These are phyloP conservation scores for Austropuccinia psidii DNA, from an alignment of 1,284 basidiomycete species.

Conservation along the genomic window DNA sequence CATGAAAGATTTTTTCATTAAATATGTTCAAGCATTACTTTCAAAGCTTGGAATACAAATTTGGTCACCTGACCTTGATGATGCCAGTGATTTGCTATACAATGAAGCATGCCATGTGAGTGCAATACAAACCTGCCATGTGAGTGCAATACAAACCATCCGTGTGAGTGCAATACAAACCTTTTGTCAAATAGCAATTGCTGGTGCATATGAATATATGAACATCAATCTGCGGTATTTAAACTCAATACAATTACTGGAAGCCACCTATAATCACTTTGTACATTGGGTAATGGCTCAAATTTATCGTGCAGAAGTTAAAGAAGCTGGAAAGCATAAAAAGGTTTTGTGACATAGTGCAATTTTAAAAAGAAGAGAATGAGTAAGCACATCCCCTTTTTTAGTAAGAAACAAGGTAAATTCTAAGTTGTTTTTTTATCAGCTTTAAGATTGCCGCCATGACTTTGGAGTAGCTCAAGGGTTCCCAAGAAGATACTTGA, in stretches of 20 bases:
- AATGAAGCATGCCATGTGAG: constrained; percentile 1
- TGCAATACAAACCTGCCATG: not conserved
- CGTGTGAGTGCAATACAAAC: not conserved
- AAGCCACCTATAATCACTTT: constrained; percentile 18
- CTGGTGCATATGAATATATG: not conserved
- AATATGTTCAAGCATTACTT: constrained; percentile 2
- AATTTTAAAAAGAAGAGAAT: too few relatives aligned
- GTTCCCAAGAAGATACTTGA: too few relatives aligned
- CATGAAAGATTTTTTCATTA: not conserved
- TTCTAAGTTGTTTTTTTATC: too few relatives aligned
- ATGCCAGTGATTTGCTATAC: not conserved
- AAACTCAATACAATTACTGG: not conserved
- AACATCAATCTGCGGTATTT: not conserved
- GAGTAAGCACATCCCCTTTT: too few relatives aligned
- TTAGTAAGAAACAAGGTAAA: too few relatives aligned
- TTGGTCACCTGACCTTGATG: constrained; percentile 23
- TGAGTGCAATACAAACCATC: not conserved
- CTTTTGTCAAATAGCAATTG: not conserved
- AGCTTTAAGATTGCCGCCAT: too few relatives aligned
- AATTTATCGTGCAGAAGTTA: not conserved
- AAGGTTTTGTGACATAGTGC: too few relatives aligned
- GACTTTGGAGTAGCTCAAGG: too few relatives aligned
- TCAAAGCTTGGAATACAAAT: constrained; percentile 6
- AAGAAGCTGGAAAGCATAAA: not conserved
- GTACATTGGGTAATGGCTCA: constrained; percentile 5